Percentiles rank a stretch among this genome's conserved stretches.
Evolutionary conservation across 192 early-diverging fungal genomes (phyloP).

Genomic region (Paraglomus brasilianum): DNA sequence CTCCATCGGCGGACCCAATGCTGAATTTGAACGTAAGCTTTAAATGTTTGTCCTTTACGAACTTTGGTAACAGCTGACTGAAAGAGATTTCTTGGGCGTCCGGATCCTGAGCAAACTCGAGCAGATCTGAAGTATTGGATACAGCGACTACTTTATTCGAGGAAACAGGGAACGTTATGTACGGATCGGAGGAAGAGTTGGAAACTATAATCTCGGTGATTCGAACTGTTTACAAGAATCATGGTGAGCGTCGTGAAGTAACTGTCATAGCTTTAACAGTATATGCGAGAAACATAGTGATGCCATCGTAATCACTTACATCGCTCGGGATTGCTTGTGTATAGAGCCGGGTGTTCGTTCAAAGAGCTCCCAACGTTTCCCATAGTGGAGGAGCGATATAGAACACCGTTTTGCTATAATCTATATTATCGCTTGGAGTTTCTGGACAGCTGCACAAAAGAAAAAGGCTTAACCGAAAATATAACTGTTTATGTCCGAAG

Average conservation of each 20-base stretch:
- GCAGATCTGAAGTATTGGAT: constrained; percentile 26
- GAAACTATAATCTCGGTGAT: constrained; percentile 26
- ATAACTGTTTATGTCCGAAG: too few species aligned
- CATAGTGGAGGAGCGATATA: constrained; percentile 12
- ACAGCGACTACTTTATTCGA: constrained; percentile 16
- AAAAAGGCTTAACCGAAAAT: too few species aligned
- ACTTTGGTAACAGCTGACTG: constrained; percentile 23
- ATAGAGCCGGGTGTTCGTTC: constrained; percentile 28
- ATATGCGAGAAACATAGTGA: neutral
- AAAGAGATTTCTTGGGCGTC: constrained; percentile 9
- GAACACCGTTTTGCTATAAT: too few species aligned
- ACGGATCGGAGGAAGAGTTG: constrained; percentile 20
- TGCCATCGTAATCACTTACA: constrained; percentile 16
- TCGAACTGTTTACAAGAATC: constrained; percentile 22
- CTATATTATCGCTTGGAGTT: too few species aligned
- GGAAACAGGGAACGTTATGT: constrained; percentile 23
- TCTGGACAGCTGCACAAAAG: too few species aligned
- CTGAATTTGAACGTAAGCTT: constrained; percentile 30
- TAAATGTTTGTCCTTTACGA: constrained; percentile 21
- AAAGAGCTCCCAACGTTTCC: constrained; percentile 18
- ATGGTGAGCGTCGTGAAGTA: too few species aligned
- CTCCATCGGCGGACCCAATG: constrained; percentile 4
- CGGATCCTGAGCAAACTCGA: constrained; percentile 29
- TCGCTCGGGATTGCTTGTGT: constrained; percentile 25
- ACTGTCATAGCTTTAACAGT: too few species aligned